Base-by-base conservation (phyloP, 768 basidiomycete genomes). In the Amanita rimosa region DNA sequence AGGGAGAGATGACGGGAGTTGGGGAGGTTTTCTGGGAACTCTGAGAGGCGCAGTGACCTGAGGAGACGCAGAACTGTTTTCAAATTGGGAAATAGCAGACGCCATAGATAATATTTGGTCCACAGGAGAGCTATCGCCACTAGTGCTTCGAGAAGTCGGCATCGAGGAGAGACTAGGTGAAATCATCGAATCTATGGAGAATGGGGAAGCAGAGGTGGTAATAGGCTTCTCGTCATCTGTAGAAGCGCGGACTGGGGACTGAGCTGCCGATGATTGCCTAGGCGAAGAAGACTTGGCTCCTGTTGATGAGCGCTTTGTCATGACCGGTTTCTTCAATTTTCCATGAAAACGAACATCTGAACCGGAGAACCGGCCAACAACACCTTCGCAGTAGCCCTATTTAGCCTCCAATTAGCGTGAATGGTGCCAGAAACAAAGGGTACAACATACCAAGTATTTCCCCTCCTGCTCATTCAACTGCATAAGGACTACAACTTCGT, bases 321-420 rank as follows among this genome's bases (percentile, higher is more conserved):
- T 82, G 53, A 92, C 68, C 0, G 86, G 84, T 47, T 78, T 81
- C 70, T 93, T 92, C 52, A 93, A 74, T 54, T 79, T 84, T 2
- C 74, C 70, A 51, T 79, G 79, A 58, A 91, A 86, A 6, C 67
- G 74, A 8, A 93, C 89, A 50, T 82, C 67, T 17, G 62, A 54
- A 0, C 74, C 79, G 14, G 66, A 64, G 58, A 93, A 91, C 4
- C 78, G 73, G 8, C 89, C 89, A 2, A 92, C 84, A 46, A 92
- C 85, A 46, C 83, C 89, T 65, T 93, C 89, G 58, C 89, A 93
- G 55, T 82, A 85, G 3, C 90, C 89, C 87, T 89, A 55, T 0
- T 29, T 3, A 19, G 1, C 42, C 17, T 46, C 13, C 11, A 21
- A 14, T 34, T 27, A 21, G 27, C 26, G 6, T 10, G 7, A 21